A percentile compares a stretch with the other conserved stretches of the same genome.
phyloP scores from a whole-genome alignment of 179 eudicot genomes.

The Sideroxylon spinosum region DNA sequence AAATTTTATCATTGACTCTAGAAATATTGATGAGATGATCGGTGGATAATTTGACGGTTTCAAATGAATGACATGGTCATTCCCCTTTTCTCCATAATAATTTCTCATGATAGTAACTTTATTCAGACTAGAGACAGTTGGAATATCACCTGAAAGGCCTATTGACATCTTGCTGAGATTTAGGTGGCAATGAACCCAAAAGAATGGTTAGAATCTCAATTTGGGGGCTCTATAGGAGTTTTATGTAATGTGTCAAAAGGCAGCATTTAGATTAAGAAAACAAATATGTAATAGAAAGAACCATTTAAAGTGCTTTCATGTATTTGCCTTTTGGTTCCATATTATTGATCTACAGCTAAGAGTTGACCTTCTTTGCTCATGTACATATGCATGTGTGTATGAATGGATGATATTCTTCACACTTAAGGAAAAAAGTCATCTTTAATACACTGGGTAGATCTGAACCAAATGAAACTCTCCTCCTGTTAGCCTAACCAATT shows the following conservation, averaged over 20 bases:
- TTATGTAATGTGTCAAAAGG: neutral
- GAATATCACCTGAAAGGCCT: neutral
- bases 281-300: no score
- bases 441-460: neutral
- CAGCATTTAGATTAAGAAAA: neutral
- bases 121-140: neutral
- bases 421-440: neutral
- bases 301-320: neutral
- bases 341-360: neutral
- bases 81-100: neutral
- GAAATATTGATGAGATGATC: neutral
- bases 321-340: neutral
- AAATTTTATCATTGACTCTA: neutral
- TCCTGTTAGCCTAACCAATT: neutral
- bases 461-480: neutral
- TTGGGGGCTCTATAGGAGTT: neutral
- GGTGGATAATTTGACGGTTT: neutral
- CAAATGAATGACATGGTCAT: neutral
- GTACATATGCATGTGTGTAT: neutral
- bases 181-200: neutral
- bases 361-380: neutral
- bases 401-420: no score
- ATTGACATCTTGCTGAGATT: neutral
- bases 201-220: neutral
- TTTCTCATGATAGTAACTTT: neutral